Percentiles rank a stretch among this genome's conserved stretches.
These are phyloP conservation scores for Berkeleyomyces basicola DNA, from an alignment of 2,329 filamentous ascomycete species.

Conservation along the genomic window DNA sequence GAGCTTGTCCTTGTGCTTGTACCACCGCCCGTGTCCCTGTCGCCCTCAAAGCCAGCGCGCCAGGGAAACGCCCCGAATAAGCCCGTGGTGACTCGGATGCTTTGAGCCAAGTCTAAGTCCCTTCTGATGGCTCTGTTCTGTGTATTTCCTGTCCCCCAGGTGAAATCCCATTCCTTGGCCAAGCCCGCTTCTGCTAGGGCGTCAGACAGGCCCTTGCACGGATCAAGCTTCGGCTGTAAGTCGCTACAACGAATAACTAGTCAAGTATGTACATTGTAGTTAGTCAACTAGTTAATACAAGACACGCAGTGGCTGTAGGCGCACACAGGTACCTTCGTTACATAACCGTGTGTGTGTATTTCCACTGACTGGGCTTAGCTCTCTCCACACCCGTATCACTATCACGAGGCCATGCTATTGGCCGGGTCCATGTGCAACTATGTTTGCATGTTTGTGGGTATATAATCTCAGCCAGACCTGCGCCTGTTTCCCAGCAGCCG, in stretches of 20 bases:
- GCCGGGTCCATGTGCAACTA: no score
- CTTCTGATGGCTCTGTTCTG: neutral
- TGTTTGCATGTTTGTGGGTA: neutral
- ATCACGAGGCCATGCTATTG: neutral
- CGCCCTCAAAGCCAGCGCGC: no score
- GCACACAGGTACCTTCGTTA: no score
- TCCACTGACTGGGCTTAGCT: neutral
- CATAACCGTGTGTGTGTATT: no score
- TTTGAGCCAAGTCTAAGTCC: no score
- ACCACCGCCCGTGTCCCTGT: no score
- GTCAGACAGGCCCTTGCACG: neutral
- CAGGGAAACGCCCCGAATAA: no score
- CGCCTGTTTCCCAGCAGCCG: neutral
- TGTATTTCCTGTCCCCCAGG: neutral
- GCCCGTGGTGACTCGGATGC: no score
- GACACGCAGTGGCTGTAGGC: neutral
- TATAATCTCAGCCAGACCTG: neutral
- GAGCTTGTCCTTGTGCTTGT: no score
- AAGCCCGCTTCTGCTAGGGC: neutral
- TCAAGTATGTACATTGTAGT: neutral
- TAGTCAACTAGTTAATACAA: no score
- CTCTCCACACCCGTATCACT: neutral
- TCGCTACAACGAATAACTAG: neutral
- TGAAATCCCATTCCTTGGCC: neutral
- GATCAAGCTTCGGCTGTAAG: neutral